A percentile compares a stretch with the other conserved stretches of the same genome.
Conservation (phyloP, 2,329 filamentous ascomycete genomes). For the Daldinia sp. region DNA sequence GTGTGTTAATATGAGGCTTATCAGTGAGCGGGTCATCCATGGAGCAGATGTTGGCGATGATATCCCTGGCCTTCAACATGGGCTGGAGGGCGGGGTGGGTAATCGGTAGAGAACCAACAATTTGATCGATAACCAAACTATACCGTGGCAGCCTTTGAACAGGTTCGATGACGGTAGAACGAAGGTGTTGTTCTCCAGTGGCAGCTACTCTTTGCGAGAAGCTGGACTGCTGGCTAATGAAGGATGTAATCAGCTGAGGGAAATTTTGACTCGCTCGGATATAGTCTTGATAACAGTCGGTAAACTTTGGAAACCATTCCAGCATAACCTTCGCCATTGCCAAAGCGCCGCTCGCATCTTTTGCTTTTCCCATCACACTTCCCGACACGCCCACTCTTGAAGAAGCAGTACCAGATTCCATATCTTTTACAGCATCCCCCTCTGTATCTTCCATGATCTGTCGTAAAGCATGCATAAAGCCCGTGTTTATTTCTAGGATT, state of each 20-base stretch:
- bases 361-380: slow-evolving; percentile 57
- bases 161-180: slow-evolving; percentile 93
- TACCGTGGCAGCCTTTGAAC: slow-evolving; percentile 94
- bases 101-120: slow-evolving; percentile 83
- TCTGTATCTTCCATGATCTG: slow-evolving; percentile 84
- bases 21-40: slow-evolving; percentile 77
- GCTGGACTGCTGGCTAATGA: slow-evolving; percentile 82
- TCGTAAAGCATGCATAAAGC: slow-evolving; percentile 79
- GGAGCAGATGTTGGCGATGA: slow-evolving; percentile 95
- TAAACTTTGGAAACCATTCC: slow-evolving; percentile 93
- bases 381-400: slow-evolving; percentile 54
- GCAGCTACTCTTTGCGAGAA: slow-evolving; percentile 83
- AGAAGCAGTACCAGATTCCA: slow-evolving; percentile 66
- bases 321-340: slow-evolving; percentile 82
- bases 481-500: slow-evolving; percentile 83
- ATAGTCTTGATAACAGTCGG: slow-evolving; percentile 90
- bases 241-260: slow-evolving; percentile 78
- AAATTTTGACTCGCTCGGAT: slow-evolving; percentile 91
- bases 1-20: slow-evolving; percentile 76
- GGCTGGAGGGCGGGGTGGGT: slow-evolving; percentile 83
- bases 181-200: slow-evolving; percentile 87
- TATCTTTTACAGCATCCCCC: slow-evolving; percentile 78
- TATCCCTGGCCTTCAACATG: slow-evolving; percentile 88
- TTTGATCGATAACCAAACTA: slow-evolving; percentile 95
- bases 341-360: slow-evolving; percentile 80